Evolutionary conservation across 768 basidiomycete genomes (phyloP).

Genomic region (Tylopilus subfusipes): DNA sequence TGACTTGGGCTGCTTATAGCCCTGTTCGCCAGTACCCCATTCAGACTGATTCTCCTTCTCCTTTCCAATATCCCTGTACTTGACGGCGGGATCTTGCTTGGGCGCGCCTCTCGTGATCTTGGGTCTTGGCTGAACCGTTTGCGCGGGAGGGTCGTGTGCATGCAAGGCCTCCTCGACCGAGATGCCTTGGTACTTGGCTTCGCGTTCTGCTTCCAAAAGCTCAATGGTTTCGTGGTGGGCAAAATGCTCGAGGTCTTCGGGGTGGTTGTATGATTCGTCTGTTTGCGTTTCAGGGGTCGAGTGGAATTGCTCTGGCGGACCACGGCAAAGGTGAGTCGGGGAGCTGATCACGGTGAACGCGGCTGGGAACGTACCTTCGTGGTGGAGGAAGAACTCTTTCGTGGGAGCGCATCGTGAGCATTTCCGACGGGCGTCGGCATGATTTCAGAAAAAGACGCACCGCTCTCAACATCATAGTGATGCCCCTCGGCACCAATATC

Average conservation of each 20-base stretch:
- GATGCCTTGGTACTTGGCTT: slow-evolving; percentile 82
- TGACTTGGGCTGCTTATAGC: slow-evolving; percentile 71
- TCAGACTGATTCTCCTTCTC: slow-evolving; percentile 55
- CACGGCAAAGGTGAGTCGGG: not conserved
- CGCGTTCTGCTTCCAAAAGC: slow-evolving; percentile 73
- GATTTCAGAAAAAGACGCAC: slow-evolving; percentile 39
- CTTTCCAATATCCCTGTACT: slow-evolving; percentile 53
- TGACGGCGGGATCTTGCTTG: slow-evolving; percentile 64
- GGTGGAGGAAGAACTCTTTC: slow-evolving; percentile 90
- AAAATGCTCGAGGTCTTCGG: slow-evolving; percentile 93
- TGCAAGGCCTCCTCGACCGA: slow-evolving; percentile 65
- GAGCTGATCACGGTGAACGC: not conserved
- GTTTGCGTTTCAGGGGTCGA: slow-evolving; percentile 97
- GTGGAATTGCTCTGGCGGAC: slow-evolving; percentile 74
- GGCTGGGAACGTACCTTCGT: slow-evolving; percentile 73
- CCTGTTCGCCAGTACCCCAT: slow-evolving; percentile 69
- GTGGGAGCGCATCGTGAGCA: not conserved
- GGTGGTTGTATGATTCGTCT: slow-evolving; percentile 90
- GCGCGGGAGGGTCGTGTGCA: slow-evolving; percentile 39
- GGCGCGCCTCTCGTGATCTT: slow-evolving; percentile 55
- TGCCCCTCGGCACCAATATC: slow-evolving; percentile 86
- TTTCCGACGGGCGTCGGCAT: not conserved
- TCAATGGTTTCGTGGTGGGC: slow-evolving; percentile 86
- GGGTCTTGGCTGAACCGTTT: slow-evolving; percentile 33
- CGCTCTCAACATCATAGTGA: slow-evolving; percentile 89